A percentile compares a stretch with the other conserved stretches of the same genome.
These are phyloP conservation scores for Solanum tarijense DNA, from an alignment of 257 asterid species.

Conservation along the genomic window DNA sequence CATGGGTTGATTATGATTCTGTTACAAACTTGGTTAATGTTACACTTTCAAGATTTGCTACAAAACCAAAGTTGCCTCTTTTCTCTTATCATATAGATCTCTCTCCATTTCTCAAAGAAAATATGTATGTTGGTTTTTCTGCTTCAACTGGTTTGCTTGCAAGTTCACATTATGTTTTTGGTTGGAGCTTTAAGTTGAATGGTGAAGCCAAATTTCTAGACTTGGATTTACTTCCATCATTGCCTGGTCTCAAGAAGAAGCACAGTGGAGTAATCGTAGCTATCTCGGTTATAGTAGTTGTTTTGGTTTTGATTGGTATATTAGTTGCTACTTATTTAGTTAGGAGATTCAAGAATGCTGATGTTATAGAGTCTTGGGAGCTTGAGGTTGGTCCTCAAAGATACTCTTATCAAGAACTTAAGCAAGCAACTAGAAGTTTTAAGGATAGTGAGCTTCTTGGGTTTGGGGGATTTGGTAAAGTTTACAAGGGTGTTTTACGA, in stretches of 20 bases:
- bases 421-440: slow-evolving; percentile 52
- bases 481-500: slow-evolving; percentile 39
- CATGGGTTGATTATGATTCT: slow-evolving; percentile 60
- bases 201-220: slow-evolving; percentile 35
- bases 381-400: slow-evolving; percentile 68
- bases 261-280: slow-evolving; percentile 11
- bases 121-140: slow-evolving; percentile 66
- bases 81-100: slow-evolving; percentile 37
- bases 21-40: slow-evolving; percentile 25
- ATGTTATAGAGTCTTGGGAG: slow-evolving; percentile 65
- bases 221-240: slow-evolving; percentile 31
- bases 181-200: slow-evolving; percentile 63
- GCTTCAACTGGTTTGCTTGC: slow-evolving; percentile 63
- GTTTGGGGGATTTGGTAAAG: slow-evolving; percentile 62
- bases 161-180: slow-evolving; percentile 58
- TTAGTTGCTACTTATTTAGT: slow-evolving; percentile 6
- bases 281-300: slow-evolving; percentile 6
- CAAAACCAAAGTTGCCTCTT: slow-evolving; percentile 35
- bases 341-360: slow-evolving; percentile 32
- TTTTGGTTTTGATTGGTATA: neutral
- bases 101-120: slow-evolving; percentile 26
- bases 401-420: slow-evolving; percentile 44
- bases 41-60: slow-evolving; percentile 30
- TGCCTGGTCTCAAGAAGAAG: slow-evolving; percentile 18
- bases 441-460: slow-evolving; percentile 57